Evolutionary conservation across 2,329 filamentous ascomycete species (phyloP).

Genomic region (Fusarium mexicanum): DNA sequence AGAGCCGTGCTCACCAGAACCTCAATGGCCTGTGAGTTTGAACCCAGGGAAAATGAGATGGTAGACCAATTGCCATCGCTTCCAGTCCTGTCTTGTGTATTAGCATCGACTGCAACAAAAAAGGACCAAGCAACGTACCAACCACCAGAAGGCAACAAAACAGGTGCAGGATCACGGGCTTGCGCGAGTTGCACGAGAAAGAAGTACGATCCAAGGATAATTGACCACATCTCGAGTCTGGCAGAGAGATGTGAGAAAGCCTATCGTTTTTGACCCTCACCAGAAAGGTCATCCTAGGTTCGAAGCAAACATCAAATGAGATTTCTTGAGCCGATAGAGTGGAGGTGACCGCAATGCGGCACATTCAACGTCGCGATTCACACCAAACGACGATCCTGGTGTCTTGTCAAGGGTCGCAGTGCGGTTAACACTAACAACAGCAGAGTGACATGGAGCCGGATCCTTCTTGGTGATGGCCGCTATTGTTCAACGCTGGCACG

Average conservation of each 20-base stretch:
- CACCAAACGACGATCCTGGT: background rate
- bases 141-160: slow-evolving; percentile 32
- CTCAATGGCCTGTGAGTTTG: slow-evolving; percentile 48
- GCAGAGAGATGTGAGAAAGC: background rate
- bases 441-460: background rate
- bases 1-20: slow-evolving; percentile 70
- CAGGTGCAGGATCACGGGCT: slow-evolving; percentile 31
- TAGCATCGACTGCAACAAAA: background rate
- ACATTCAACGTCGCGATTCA: slow-evolving; percentile 2
- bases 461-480: background rate
- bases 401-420: background rate
- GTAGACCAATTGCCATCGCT: slow-evolving; percentile 79
- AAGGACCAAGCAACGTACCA: slow-evolving; percentile 26
- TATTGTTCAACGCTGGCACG: background rate
- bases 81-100: slow-evolving; percentile 60
- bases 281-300: background rate
- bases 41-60: slow-evolving; percentile 64
- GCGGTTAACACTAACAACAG: background rate
- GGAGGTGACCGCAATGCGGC: slow-evolving; percentile 12
- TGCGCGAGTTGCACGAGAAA: slow-evolving; percentile 28
- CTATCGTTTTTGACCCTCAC: background rate
- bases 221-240: slow-evolving; percentile 26
- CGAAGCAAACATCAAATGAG: slow-evolving; percentile 5
- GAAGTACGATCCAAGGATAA: slow-evolving; percentile 24
- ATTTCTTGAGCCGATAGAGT: background rate